Percentiles rank a stretch among this genome's conserved stretches.
Conservation (phyloP, 345 rosid genomes). For the Hypericum perforatum region DNA sequence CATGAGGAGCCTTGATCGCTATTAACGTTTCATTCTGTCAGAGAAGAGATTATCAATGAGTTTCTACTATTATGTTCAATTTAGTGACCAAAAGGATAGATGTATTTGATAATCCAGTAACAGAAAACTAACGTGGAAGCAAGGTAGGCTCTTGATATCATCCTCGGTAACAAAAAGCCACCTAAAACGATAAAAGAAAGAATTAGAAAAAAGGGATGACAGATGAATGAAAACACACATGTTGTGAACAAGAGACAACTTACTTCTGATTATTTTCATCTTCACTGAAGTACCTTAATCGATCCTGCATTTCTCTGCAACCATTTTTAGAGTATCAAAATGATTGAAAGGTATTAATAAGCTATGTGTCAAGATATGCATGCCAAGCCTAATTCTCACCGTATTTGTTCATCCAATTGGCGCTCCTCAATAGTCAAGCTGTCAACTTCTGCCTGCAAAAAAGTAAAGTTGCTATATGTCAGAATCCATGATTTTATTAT, state of each 20-base stretch:
- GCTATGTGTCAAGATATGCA: conserved; percentile 9
- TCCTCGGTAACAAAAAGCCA: conserved; percentile 95
- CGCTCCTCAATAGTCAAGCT: conserved; percentile 58
- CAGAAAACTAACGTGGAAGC: conserved; percentile 63
- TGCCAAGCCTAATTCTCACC: conserved; percentile 25
- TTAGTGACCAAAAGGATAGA: conserved; percentile 4
- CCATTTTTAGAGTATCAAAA: conserved; percentile 23
- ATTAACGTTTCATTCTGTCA: conserved; percentile 81
- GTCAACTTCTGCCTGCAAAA: conserved; percentile 65
- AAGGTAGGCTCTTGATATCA: conserved; percentile 81
- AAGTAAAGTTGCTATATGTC: background rate
- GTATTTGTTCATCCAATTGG: conserved; percentile 50
- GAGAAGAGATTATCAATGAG: conserved; percentile 8
- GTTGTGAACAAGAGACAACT: conserved; percentile 9
- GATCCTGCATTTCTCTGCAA: conserved; percentile 83
- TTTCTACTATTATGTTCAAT: background rate
- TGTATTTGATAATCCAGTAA: conserved; percentile 1
- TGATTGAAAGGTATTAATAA: conserved; percentile 7
- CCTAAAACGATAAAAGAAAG: conserved; percentile 37
- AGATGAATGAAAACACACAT: conserved; percentile 1
- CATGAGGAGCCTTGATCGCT: conserved; percentile 99
- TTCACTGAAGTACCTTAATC: conserved; percentile 76
- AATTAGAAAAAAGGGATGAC: conserved; percentile 5
- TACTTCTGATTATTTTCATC: conserved; percentile 80
- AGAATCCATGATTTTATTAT: no score